These are phyloP conservation scores for Craterostigma plantagineum DNA, from an alignment of 257 asterid species.

Conservation along the genomic window DNA sequence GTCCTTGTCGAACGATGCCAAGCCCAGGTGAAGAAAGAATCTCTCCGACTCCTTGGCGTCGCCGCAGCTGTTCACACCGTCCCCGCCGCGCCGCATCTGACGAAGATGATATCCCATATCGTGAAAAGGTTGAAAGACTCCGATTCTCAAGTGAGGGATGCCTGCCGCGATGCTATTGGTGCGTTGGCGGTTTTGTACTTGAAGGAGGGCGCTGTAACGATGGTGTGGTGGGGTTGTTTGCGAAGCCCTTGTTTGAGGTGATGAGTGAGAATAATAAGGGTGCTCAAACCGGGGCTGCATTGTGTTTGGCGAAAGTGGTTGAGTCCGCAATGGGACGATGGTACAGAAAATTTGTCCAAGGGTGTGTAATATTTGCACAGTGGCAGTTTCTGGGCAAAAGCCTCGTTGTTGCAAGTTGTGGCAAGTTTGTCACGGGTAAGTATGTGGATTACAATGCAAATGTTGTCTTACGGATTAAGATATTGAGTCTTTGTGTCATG, in stretches of 20 bases:
- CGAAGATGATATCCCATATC: conserved; percentile 56
- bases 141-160: conserved; percentile 81
- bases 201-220: conserved; percentile 48
- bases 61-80: conserved; percentile 53
- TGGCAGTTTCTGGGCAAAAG: conserved; percentile 75
- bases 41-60: conserved; percentile 54
- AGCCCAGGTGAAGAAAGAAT: conserved; percentile 79
- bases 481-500: not conserved
- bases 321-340: conserved; percentile 48
- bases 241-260: conserved; percentile 81
- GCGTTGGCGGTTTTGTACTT: conserved; percentile 53
- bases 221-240: conserved; percentile 59
- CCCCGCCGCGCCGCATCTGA: conserved; percentile 58
- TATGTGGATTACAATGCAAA: no score
- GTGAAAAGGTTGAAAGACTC: conserved; percentile 77
- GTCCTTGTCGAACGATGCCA: conserved; percentile 64
- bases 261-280: conserved; percentile 80
- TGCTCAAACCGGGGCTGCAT: conserved; percentile 84
- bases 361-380: conserved; percentile 68
- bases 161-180: conserved; percentile 84
- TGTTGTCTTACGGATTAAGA: not conserved
- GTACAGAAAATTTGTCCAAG: conserved; percentile 80
- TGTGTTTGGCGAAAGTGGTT: conserved; percentile 80
- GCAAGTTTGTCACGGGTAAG: conserved; percentile 82
- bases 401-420: conserved; percentile 67